Evolutionary conservation across 805 yeast species (phyloP).

Genomic region (Zygosaccharomyces pseudorouxii): DNA sequence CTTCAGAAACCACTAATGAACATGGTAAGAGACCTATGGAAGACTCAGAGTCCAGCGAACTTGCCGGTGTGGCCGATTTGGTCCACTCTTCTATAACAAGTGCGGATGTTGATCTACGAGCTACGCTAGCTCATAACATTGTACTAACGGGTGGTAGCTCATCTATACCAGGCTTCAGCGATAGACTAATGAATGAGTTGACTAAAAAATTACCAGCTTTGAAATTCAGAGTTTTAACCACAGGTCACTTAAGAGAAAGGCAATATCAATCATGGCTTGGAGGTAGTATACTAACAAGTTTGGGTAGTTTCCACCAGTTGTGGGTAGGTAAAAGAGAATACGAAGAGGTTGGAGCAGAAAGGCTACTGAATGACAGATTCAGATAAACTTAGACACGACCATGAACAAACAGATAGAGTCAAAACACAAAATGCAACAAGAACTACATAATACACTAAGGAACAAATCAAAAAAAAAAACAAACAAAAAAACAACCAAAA

Average conservation of each 20-base stretch:
- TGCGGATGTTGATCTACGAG: slow-evolving; percentile 75
- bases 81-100: slow-evolving; percentile 48
- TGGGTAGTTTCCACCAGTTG: slow-evolving; percentile 91
- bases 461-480: slow-evolving; percentile 1
- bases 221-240: slow-evolving; percentile 76
- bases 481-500: not conserved
- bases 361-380: slow-evolving; percentile 75
- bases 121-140: slow-evolving; percentile 83
- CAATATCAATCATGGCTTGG: slow-evolving; percentile 86
- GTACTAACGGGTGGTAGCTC: slow-evolving; percentile 84
- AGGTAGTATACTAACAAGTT: slow-evolving; percentile 78
- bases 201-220: slow-evolving; percentile 71
- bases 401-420: not conserved
- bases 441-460: slow-evolving; percentile 5
- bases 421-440: not conserved
- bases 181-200: slow-evolving; percentile 68
- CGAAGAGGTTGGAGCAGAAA: slow-evolving; percentile 82
- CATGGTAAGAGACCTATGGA: slow-evolving; percentile 31
- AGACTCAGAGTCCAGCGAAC: slow-evolving; percentile 12
- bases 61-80: slow-evolving; percentile 57
- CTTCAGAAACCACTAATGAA: slow-evolving; percentile 21
- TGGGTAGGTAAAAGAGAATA: slow-evolving; percentile 89
- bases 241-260: slow-evolving; percentile 74
- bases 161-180: slow-evolving; percentile 74
- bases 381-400: slow-evolving; percentile 41